These are phyloP conservation scores for Xylaria hypoxylon DNA, from an alignment of 2,329 filamentous ascomycete genomes.

Conservation along the genomic window DNA sequence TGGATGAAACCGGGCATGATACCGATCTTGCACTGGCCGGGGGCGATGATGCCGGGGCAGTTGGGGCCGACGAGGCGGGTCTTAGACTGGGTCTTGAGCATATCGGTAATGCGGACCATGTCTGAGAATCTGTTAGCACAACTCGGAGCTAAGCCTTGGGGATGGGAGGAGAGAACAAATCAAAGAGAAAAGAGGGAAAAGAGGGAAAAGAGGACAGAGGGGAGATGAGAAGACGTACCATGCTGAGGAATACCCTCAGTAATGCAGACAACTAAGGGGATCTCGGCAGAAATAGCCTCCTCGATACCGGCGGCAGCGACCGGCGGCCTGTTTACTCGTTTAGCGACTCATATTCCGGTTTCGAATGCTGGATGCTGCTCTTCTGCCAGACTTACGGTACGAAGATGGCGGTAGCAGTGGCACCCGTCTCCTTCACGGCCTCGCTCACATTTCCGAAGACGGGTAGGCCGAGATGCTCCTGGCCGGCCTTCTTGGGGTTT, in stretches of 20 bases:
- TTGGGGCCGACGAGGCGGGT: conserved; percentile 97
- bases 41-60: conserved; percentile 96
- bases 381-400: conserved; percentile 75
- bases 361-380: too few relatives aligned
- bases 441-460: conserved; percentile 93
- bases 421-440: conserved; percentile 89
- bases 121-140: conserved; percentile 64
- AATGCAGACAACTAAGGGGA: conserved; percentile 95
- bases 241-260: conserved; percentile 98
- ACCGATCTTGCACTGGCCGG: conserved; percentile 98
- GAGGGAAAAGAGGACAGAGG: background rate
- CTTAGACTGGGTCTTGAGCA: conserved; percentile 97
- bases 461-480: conserved; percentile 87
- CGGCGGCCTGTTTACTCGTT: conserved; percentile 72
- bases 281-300: conserved; percentile 92
- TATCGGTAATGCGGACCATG: conserved; percentile 99
- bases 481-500: conserved; percentile 98
- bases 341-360: conserved; percentile 11
- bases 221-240: conserved; percentile 67
- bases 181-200: background rate
- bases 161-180: conserved; percentile 15
- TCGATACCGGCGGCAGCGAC: conserved; percentile 95
- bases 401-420: conserved; percentile 93
- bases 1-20: conserved; percentile 99
- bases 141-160: conserved; percentile 1